Conservation (phyloP, 2,329 filamentous ascomycete genomes). For the Aspergillus sp. region DNA sequence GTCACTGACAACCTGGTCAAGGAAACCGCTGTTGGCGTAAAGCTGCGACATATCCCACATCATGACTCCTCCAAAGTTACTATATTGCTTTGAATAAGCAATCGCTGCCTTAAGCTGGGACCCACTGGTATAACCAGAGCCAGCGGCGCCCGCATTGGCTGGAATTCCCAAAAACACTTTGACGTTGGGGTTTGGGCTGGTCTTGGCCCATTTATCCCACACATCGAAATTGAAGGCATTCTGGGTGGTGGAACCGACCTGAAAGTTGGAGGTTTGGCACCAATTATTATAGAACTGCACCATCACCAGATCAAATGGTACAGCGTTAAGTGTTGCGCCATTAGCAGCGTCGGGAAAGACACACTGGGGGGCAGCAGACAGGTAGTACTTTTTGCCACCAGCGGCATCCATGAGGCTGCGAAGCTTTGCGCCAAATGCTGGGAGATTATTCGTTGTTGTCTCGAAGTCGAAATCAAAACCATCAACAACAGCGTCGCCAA, state of each 20-base stretch:
- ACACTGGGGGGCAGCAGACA: constrained; percentile 68
- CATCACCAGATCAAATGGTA: constrained; percentile 59
- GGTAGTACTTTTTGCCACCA: constrained; percentile 53
- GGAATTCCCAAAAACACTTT: constrained; percentile 63
- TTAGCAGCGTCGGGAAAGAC: constrained; percentile 62
- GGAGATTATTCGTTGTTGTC: constrained; percentile 57
- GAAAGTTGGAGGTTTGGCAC: constrained; percentile 59
- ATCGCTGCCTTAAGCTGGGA: constrained; percentile 50
- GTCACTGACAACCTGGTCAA: constrained; percentile 24
- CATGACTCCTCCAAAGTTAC: constrained; percentile 66
- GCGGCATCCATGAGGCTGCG: constrained; percentile 54
- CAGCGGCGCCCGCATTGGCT: constrained; percentile 51
- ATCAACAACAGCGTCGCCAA: constrained; percentile 63
- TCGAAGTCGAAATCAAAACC: constrained; percentile 79
- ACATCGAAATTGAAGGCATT: constrained; percentile 60
- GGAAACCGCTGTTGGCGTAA: constrained; percentile 57
- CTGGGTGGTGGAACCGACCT: constrained; percentile 42
- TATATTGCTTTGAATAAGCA: constrained; percentile 52
- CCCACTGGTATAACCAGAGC: constrained; percentile 54
- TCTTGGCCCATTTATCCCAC: constrained; percentile 67
- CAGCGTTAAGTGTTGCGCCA: constrained; percentile 55
- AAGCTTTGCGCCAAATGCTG: constrained; percentile 58
- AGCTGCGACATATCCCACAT: constrained; percentile 66
- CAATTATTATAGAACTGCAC: constrained; percentile 70
- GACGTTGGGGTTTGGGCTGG: constrained; percentile 56